Conservation (phyloP, 106 monocot genomes). For the Cymbidium sinense region DNA sequence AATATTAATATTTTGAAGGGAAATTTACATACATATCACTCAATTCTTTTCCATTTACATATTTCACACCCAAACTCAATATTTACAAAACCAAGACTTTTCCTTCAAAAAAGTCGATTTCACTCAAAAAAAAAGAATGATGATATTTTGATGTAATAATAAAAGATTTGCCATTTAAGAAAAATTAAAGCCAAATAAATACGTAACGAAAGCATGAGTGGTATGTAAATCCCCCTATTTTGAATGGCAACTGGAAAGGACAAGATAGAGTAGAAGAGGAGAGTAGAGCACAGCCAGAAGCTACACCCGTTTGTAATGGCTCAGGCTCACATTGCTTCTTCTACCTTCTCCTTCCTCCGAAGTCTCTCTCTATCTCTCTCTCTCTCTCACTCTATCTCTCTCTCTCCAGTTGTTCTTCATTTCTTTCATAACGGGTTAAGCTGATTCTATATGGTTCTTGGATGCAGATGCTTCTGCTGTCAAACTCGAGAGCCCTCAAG, state of each 20-base stretch:
- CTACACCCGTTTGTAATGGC: not conserved
- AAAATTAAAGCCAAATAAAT: too few relatives aligned
- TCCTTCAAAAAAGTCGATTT: too few relatives aligned
- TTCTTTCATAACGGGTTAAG: not conserved
- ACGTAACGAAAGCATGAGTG: too few relatives aligned
- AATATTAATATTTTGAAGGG: too few relatives aligned
- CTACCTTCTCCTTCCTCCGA: not conserved
- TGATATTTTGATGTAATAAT: too few relatives aligned
- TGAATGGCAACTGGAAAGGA: not conserved
- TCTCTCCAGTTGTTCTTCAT: not conserved
- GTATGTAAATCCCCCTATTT: too few relatives aligned
- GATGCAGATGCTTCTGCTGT: slow-evolving; percentile 5
- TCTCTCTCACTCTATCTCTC: not conserved
- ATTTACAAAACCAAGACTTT: too few relatives aligned
- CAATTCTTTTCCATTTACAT: too few relatives aligned
- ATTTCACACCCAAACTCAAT: too few relatives aligned
- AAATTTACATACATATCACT: too few relatives aligned
- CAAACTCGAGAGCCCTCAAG: not conserved
- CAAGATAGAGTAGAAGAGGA: not conserved
- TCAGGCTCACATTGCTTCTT: slow-evolving; percentile 9
- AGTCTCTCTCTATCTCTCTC: slow-evolving; percentile 10
- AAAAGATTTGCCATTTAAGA: too few relatives aligned
- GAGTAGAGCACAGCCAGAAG: not conserved
- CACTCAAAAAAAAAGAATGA: too few relatives aligned
- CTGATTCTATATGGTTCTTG: not conserved